phyloP scores from a whole-genome alignment of 2,329 filamentous ascomycete genomes.

The Scopulariopsis brevicaulis region DNA sequence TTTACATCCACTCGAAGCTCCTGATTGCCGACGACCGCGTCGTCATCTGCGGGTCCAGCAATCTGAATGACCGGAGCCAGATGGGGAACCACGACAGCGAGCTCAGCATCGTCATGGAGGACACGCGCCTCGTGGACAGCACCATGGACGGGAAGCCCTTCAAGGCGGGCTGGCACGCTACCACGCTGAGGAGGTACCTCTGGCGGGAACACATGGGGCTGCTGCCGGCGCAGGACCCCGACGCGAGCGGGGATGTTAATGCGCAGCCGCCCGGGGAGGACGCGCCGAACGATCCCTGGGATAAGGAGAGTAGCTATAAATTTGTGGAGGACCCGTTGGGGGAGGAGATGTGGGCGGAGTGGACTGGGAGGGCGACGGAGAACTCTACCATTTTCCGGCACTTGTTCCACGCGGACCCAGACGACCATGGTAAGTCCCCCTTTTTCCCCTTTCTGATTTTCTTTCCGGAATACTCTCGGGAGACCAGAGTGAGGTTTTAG shows the following conservation, averaged over 20 bases:
- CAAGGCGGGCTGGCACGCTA: conserved; percentile 69
- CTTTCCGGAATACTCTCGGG: no score
- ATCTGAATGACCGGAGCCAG: conserved; percentile 86
- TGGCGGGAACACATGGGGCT: conserved; percentile 89
- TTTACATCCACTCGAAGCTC: conserved; percentile 90
- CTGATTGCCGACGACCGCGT: conserved; percentile 80
- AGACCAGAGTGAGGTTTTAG: no score
- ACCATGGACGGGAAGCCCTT: conserved; percentile 71
- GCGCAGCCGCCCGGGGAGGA: conserved; percentile 59
- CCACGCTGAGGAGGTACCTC: conserved; percentile 68
- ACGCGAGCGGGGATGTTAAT: conserved; percentile 57
- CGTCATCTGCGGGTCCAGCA: conserved; percentile 77
- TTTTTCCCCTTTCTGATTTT: background rate
- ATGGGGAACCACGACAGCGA: conserved; percentile 85
- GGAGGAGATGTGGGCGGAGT: conserved; percentile 55
- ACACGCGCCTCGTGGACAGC: conserved; percentile 58
- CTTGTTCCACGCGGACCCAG: conserved; percentile 79
- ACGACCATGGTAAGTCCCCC: conserved; percentile 56
- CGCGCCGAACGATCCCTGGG: conserved; percentile 50
- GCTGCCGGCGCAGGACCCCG: conserved; percentile 59
- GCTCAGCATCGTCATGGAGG: conserved; percentile 80
- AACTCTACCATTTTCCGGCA: conserved; percentile 72
- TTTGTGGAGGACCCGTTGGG: conserved; percentile 62
- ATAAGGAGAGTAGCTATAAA: conserved; percentile 44
- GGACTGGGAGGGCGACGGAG: conserved; percentile 55